phyloP scores from a whole-genome alignment of 2,329 filamentous ascomycete genomes.

The Aspergillus vadensis region DNA sequence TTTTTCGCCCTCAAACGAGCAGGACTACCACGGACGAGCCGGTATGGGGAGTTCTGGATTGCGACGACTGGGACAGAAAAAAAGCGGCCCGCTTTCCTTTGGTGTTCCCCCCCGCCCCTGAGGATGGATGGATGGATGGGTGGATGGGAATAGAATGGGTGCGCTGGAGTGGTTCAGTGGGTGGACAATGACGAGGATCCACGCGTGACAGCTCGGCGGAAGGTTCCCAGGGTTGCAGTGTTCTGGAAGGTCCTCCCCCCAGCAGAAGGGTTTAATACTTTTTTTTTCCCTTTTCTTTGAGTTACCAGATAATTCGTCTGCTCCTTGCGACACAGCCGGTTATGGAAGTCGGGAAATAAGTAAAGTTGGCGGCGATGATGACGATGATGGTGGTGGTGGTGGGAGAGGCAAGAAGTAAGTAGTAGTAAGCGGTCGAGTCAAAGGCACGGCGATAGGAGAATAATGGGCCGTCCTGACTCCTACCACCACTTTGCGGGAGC shows the following conservation, averaged over 20 bases:
- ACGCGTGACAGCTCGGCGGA: constrained; percentile 11
- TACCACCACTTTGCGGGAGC: not conserved
- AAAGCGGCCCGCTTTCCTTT: constrained; percentile 15
- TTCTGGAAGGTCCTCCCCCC: not conserved
- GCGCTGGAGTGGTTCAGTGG: constrained; percentile 8
- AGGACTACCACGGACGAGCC: constrained; percentile 19
- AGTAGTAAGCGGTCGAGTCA: not conserved
- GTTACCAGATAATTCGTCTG: not conserved
- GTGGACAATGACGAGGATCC: constrained; percentile 12
- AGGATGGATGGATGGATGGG: constrained; percentile 6
- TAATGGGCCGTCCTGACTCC: not conserved
- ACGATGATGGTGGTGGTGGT: not conserved
- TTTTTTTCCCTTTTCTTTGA: not conserved
- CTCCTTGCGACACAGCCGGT: not conserved
- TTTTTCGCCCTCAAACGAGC: constrained; percentile 12
- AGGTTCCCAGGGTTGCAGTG: constrained; percentile 5
- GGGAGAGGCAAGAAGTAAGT: not conserved
- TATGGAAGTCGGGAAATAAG: too few relatives aligned
- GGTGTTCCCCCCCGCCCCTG: constrained; percentile 21
- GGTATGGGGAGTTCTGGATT: constrained; percentile 15
- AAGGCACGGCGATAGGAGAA: not conserved
- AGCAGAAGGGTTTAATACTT: not conserved
- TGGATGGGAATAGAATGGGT: not conserved
- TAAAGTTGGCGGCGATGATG: not conserved
- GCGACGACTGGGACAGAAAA: constrained; percentile 16